Base-by-base conservation (phyloP, 768 basidiomycete species). In the Boletus barrowsii region DNA sequence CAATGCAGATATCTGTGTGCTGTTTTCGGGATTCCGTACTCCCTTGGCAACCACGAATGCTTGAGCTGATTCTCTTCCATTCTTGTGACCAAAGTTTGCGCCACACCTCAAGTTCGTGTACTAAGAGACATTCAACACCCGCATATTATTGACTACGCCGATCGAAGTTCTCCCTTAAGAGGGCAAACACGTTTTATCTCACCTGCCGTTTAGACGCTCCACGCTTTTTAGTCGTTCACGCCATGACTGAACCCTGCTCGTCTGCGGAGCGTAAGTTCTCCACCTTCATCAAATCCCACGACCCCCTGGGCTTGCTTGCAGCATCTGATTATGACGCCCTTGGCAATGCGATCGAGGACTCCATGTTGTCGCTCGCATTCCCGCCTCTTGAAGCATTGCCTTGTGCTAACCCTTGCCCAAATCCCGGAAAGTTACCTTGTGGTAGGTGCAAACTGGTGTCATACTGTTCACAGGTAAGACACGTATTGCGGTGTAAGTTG, bases 401-500 rank as follows among this genome's bases (percentile, higher is more conserved):
- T 15, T 76, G 75, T 29, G 67, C 73, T 14, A 72, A 73, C 42
- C 56, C 24, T 26, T 76, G 75, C 46, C 8, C 41, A 1, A 66
- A 68, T 9, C 57, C 59, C 1, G 73, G 67, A 6, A 70, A 24
- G 10, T 41, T 61, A 37, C 49, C 56, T 42, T 67, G 64, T 39
- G 39, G 42, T 35, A 59, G 47, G 30, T 78, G 77, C 55, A 70
- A 62, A 53, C 56, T 77, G 10, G 77, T 75, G 14, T 71, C 71
- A 7, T 79, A 79, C 49, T 79, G 78, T 56, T 79, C 77, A 1
- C 71, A 62, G 62, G 66, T 67, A 43, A 49, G 62, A 2, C 5
- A 8, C 2, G 8, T 3, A 18, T 43, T 45, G 10, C 9, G 17
- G 24, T 20, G 18, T 9, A 29, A 29, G 29, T 15, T 13, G 13